These are phyloP conservation scores for Dalbergia cochinchinensis DNA, from an alignment of 306 rosid genomes.

Conservation along the genomic window DNA sequence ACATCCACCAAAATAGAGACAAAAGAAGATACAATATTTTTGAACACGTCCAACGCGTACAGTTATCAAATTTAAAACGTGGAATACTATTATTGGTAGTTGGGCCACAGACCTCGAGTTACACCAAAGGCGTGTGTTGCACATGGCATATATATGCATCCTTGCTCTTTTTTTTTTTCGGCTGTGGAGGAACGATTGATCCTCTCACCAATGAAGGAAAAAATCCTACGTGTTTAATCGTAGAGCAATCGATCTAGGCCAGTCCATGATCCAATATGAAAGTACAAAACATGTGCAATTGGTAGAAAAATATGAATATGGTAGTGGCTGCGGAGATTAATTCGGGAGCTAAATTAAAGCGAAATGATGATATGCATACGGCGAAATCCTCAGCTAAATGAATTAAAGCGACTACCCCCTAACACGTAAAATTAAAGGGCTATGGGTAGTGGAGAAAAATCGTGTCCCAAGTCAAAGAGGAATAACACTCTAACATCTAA, in stretches of 20 bases:
- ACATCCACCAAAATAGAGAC: neutral
- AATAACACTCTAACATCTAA: no score
- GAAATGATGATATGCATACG: no score
- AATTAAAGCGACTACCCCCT: no score
- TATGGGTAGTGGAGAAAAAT: no score
- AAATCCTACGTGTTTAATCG: neutral
- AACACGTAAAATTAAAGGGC: no score
- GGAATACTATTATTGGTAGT: neutral
- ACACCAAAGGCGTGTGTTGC: neutral
- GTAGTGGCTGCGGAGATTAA: no score
- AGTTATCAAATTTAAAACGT: neutral
- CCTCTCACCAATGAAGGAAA: neutral
- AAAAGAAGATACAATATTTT: neutral
- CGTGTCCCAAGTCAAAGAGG: no score
- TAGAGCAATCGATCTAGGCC: neutral
- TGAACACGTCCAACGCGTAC: neutral
- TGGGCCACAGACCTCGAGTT: neutral
- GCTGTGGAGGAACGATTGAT: neutral
- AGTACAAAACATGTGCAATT: no score
- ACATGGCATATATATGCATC: neutral
- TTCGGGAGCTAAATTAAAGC: no score
- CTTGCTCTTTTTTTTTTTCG: neutral
- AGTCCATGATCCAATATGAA: no score
- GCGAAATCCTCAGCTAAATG: no score
- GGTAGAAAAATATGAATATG: no score